Evolutionary conservation across 805 yeast species (phyloP), one percentile per base, ranked within the genome.

Genomic region (Candida corydali): DNA sequence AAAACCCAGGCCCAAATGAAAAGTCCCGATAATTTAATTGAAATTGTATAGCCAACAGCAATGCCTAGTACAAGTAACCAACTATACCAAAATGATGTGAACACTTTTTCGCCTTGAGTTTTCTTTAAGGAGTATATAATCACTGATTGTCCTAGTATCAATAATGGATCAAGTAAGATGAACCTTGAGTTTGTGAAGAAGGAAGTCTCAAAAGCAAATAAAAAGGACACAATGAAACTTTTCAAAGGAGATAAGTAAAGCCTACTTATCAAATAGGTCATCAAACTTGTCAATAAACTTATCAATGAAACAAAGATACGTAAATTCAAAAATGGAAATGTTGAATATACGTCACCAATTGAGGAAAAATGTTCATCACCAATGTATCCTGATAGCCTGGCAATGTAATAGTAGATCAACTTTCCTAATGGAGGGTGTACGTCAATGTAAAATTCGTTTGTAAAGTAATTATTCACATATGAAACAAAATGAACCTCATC

Each of bases 361-460:
- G 57, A 55, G 15, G 65, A 40, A 32, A 57, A 60, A n/a, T 36
- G 47, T 37, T 53, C 56, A 28, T 52, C 41, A 10, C 68, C 85
- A 44, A 76, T 67, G 60, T 72, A 78, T 4, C 81, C 80, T 24
- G 66, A 67, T 12, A 75, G 26, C 42, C 63, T 57, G 2, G 80
- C 80, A 6, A 80, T 61, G 37, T 72, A 65, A 20, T 76, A 77
- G 48, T 70, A 79, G 9, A 79, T 54, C 57, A 83, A 58, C 46
- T 80, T 78, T 26, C 74, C 80, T 35, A 83, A 60, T 4, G 91
- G 89, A 8, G 91, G 89, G 44, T 82, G 82, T 18, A 80, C 80
- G 49, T 81, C 88, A 47, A 82, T 64, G 57, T 80, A 82, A 54
- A 76, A 81, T 27, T 71, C 65, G 17, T 86, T 85, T 35, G 63